Conservation (phyloP, 371 early-diverging fungal genomes). For the Paraphysoderma sedebokerense region DNA sequence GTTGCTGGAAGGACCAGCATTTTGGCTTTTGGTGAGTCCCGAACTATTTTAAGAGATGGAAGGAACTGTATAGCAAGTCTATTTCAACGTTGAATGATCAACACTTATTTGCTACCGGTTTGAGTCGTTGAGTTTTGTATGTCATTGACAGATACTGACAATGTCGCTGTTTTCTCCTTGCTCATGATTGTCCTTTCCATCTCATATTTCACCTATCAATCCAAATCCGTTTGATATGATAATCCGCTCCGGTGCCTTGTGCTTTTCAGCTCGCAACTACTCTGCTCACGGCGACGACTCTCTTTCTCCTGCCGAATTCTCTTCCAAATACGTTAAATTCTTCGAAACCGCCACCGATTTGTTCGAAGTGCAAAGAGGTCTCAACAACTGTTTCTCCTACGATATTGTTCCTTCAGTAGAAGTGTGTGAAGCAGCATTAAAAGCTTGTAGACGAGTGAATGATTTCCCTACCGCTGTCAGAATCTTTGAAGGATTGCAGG, state of each 20-base stretch:
- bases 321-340: slow-evolving; percentile 62
- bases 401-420: slow-evolving; percentile 82
- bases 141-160: no score
- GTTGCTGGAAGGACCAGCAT: no score
- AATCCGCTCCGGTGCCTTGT: neutral
- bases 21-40: no score
- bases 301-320: slow-evolving; percentile 53
- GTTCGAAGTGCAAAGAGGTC: slow-evolving; percentile 89
- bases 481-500: slow-evolving; percentile 80
- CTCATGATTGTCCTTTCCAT: no score
- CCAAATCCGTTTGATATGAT: no score
- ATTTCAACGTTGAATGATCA: no score
- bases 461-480: slow-evolving; percentile 83
- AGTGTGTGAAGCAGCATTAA: slow-evolving; percentile 72
- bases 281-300: slow-evolving; percentile 55
- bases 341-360: slow-evolving; percentile 83
- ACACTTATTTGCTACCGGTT: no score
- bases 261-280: slow-evolving; percentile 14
- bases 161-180: no score
- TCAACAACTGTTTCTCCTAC: slow-evolving; percentile 91
- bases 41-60: no score
- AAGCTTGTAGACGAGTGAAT: slow-evolving; percentile 80
- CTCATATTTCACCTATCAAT: no score
- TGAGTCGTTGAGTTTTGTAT: no score
- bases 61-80: no score